Percentiles rank a stretch among this genome's conserved stretches.
Conservation (phyloP, 2,329 filamentous ascomycete genomes). For the Fusarium cicatricum region DNA sequence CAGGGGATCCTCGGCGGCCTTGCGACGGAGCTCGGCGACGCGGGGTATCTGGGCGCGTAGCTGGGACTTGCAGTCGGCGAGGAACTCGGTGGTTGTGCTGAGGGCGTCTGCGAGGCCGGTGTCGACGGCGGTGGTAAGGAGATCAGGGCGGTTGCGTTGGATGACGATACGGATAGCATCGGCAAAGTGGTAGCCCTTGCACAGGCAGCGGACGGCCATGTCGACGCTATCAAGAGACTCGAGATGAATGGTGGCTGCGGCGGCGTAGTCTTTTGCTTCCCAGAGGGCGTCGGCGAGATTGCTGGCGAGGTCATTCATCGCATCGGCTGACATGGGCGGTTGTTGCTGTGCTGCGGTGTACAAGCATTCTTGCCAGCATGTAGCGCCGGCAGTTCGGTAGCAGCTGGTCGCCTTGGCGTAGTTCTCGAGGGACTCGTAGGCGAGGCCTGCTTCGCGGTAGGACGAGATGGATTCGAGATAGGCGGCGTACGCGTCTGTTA, state of each 20-base stretch:
- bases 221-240: conserved; percentile 82
- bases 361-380: conserved; percentile 89
- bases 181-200: conserved; percentile 86
- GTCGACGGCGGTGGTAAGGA: conserved; percentile 77
- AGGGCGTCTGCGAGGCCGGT: conserved; percentile 81
- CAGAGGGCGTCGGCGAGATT: conserved; percentile 79
- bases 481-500: conserved; percentile 82
- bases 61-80: conserved; percentile 91
- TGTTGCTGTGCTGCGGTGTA: conserved; percentile 75
- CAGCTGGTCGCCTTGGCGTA: conserved; percentile 79
- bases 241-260: conserved; percentile 80
- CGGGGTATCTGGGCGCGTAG: conserved; percentile 86
- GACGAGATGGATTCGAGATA: conserved; percentile 78
- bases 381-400: conserved; percentile 80
- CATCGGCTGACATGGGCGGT: conserved; percentile 65
- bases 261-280: conserved; percentile 84
- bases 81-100: conserved; percentile 84
- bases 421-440: conserved; percentile 85
- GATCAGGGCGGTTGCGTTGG: conserved; percentile 64
- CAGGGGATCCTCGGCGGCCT: conserved; percentile 84
- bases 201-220: conserved; percentile 77
- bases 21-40: conserved; percentile 80
- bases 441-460: conserved; percentile 86
- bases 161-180: conserved; percentile 85
- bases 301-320: conserved; percentile 73